Percentiles rank a stretch among this genome's conserved stretches.
Conservation (phyloP, 139 green algal species). For the Auxenochlorella protothecoides region DNA sequence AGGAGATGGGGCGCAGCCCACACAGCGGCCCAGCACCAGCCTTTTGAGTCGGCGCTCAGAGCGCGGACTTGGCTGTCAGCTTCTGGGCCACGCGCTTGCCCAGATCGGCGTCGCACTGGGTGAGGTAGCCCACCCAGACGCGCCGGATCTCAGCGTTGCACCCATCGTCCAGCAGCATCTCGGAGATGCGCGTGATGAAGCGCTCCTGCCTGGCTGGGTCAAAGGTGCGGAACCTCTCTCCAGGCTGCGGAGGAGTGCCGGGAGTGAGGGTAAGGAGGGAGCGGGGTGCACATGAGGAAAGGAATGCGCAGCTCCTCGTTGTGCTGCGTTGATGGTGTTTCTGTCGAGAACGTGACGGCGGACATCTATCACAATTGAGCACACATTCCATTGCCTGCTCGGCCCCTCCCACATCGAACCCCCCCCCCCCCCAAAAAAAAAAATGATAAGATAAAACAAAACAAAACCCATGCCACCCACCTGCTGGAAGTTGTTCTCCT, state of each 20-base stretch:
- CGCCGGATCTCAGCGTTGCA: slow-evolving; percentile 44
- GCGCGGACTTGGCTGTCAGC: slow-evolving; percentile 41
- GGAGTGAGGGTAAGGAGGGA: too few species aligned
- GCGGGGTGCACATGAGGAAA: too few species aligned
- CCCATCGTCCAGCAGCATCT: slow-evolving; percentile 55
- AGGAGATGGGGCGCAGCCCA: too few species aligned
- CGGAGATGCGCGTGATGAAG: slow-evolving; percentile 65
- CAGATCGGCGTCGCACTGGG: slow-evolving; percentile 66
- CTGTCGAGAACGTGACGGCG: too few species aligned
- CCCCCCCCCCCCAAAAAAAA: background rate
- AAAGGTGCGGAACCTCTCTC: slow-evolving; percentile 63
- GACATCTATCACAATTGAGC: too few species aligned
- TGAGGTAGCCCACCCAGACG: slow-evolving; percentile 91
- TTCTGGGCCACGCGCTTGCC: slow-evolving; percentile 60
- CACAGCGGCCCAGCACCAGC: too few species aligned
- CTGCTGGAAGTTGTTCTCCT: slow-evolving; percentile 94
- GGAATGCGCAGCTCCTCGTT: too few species aligned
- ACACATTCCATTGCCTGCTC: too few species aligned
- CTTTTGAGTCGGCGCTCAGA: slow-evolving; percentile 7
- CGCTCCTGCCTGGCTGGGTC: slow-evolving; percentile 62
- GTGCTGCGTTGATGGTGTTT: too few species aligned
- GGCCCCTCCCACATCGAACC: too few species aligned
- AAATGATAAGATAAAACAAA: too few species aligned
- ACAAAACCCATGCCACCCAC: background rate
- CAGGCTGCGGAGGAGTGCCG: slow-evolving; percentile 26